Evolutionary conservation across 1,284 basidiomycete species (phyloP).

Genomic region (Apiotrichum gamsii): DNA sequence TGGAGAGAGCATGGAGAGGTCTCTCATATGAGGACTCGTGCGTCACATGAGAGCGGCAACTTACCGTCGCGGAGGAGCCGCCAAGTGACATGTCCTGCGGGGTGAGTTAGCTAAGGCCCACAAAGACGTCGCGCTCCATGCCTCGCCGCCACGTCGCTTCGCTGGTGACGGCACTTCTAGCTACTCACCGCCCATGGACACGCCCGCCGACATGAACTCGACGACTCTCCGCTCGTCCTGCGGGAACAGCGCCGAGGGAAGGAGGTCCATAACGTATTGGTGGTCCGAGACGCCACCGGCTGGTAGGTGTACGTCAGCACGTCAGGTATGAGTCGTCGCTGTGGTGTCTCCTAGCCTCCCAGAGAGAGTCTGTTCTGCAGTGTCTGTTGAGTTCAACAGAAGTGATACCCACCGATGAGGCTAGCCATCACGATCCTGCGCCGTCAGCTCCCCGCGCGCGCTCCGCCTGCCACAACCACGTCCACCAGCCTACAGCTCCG

Average conservation of each 20-base stretch:
- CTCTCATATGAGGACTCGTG: no score
- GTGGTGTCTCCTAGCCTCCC: no score
- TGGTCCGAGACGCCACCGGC: constrained; percentile 63
- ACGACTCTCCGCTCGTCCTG: constrained; percentile 56
- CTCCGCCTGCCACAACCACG: no score
- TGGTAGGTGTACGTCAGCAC: not conserved
- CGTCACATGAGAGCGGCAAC: not conserved
- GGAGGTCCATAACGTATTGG: constrained; percentile 68
- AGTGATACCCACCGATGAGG: not conserved
- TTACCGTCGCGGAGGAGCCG: constrained; percentile 12
- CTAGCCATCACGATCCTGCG: not conserved
- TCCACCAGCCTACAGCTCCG: no score
- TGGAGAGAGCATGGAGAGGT: no score
- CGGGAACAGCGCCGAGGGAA: constrained; percentile 67
- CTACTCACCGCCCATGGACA: constrained; percentile 47
- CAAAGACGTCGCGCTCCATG: no score
- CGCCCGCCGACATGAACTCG: constrained; percentile 55
- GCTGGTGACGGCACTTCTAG: not conserved
- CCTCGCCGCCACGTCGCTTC: no score
- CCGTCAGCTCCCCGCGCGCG: no score
- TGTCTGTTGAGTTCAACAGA: no score
- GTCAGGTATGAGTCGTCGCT: not conserved
- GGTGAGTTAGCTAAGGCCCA: not conserved
- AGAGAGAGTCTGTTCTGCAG: no score
- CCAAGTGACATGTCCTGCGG: constrained; percentile 11